Percentiles rank a stretch among this genome's conserved stretches.
Conservation (phyloP, 225 moss, liverwort and hornwort genomes). For the Anthoceros angustus region DNA sequence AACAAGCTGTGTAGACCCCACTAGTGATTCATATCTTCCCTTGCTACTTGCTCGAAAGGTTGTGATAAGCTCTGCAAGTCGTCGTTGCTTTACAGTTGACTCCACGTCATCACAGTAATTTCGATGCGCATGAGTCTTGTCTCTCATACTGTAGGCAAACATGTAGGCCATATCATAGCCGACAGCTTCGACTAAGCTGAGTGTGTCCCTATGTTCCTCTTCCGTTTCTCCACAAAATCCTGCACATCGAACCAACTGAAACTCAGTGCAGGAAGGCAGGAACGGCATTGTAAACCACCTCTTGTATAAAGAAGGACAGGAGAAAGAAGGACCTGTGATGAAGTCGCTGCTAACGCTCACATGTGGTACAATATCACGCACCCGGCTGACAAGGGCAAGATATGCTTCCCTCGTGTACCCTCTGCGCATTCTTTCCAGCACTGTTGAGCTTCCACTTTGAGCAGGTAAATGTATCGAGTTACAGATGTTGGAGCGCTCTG, state of each 20-base stretch:
- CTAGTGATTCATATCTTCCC: constrained; percentile 59
- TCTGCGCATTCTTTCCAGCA: constrained; percentile 81
- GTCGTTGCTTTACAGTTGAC: constrained; percentile 60
- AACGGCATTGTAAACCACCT: not conserved
- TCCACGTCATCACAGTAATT: constrained; percentile 77
- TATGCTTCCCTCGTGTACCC: constrained; percentile 87
- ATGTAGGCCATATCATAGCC: constrained; percentile 98
- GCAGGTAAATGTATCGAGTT: constrained; percentile 92
- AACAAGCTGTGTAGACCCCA: constrained; percentile 74
- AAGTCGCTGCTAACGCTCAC: constrained; percentile 97
- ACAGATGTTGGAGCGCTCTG: constrained; percentile 70
- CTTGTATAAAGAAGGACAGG: not conserved
- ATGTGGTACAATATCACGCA: constrained; percentile 61
- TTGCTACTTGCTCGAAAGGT: constrained; percentile 66
- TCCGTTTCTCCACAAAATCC: constrained; percentile 96
- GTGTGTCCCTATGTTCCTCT: constrained; percentile 76
- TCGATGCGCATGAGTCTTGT: constrained; percentile 70
- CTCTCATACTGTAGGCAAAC: constrained; percentile 98
- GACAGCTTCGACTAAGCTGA: constrained; percentile 56
- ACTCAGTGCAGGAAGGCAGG: not conserved
- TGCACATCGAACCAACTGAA: constrained; percentile 13
- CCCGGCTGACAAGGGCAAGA: constrained; percentile 62
- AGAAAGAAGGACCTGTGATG: constrained; percentile 58
- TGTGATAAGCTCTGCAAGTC: constrained; percentile 73
- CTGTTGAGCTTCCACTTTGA: constrained; percentile 74